phyloP scores from a whole-genome alignment of 495 filamentous ascomycete genomes.

The Tirmania nivea region DNA sequence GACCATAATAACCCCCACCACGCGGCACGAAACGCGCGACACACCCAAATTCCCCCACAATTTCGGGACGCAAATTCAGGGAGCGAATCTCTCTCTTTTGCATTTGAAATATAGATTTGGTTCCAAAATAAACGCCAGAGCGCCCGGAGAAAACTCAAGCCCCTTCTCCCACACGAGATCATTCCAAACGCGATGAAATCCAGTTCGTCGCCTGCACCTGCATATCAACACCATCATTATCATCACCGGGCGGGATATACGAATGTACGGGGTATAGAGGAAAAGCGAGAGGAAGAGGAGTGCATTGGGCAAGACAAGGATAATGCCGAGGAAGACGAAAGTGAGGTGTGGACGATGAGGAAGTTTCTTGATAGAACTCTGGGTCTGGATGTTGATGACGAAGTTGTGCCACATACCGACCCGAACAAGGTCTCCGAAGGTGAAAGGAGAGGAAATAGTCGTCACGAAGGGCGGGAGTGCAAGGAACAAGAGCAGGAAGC shows the following conservation, averaged over 20 bases:
- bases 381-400: not conserved
- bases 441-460: not conserved
- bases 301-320: too few relatives aligned
- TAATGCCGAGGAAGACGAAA: too few relatives aligned
- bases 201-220: not conserved
- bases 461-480: not conserved
- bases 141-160: constrained; percentile 72
- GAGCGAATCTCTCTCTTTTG: not conserved
- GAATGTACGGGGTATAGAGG: not conserved
- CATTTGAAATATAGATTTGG: constrained; percentile 50
- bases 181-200: constrained; percentile 8
- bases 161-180: constrained; percentile 63
- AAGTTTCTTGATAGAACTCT: not conserved
- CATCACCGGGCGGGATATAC: not conserved
- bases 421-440: not conserved
- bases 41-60: too few relatives aligned
- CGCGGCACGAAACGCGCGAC: too few relatives aligned
- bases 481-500: not conserved
- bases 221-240: not conserved
- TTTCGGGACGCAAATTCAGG: too few relatives aligned
- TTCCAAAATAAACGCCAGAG: constrained; percentile 96
- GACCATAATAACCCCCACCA: too few relatives aligned
- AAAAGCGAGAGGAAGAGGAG: not conserved
- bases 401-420: too few relatives aligned
- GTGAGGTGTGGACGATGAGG: not conserved